These are phyloP conservation scores for Colletotrichum brevisporum DNA, from an alignment of 2,329 filamentous ascomycete species.

Conservation along the genomic window DNA sequence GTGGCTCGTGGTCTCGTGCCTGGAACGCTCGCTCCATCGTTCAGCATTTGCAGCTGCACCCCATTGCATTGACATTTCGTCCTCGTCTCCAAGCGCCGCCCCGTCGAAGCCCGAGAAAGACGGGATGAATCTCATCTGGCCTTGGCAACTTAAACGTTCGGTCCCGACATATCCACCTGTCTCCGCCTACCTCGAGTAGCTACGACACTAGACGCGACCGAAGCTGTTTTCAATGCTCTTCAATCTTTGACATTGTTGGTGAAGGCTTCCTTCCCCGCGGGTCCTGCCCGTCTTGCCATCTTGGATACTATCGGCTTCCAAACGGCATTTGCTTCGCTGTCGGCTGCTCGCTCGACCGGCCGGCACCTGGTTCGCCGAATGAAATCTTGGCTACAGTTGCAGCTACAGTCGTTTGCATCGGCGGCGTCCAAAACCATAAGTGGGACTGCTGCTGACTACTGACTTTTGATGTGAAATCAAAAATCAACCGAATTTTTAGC, in stretches of 20 bases:
- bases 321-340: not conserved
- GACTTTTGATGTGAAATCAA: too few relatives aligned
- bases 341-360: not conserved
- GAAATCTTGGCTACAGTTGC: slow-evolving; percentile 23
- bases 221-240: too few relatives aligned
- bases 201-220: too few relatives aligned
- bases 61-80: slow-evolving; percentile 24
- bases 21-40: slow-evolving; percentile 5
- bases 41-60: slow-evolving; percentile 11
- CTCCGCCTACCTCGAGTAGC: slow-evolving; percentile 17
- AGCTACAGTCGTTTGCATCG: too few relatives aligned
- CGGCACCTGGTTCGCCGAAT: slow-evolving; percentile 11
- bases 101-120: slow-evolving; percentile 32
- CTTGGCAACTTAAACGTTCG: slow-evolving; percentile 32
- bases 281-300: too few relatives aligned
- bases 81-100: slow-evolving; percentile 25
- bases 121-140: slow-evolving; percentile 36
- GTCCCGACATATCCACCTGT: slow-evolving; percentile 38
- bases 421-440: too few relatives aligned
- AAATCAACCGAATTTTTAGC: too few relatives aligned
- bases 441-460: too few relatives aligned
- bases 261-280: too few relatives aligned
- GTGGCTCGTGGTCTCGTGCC: not conserved
- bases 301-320: too few relatives aligned
- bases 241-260: too few relatives aligned